Evolutionary conservation across 2,329 filamentous ascomycete species (phyloP), one percentile per base, ranked within the genome.

Genomic region (Aspergillus japonicus): DNA sequence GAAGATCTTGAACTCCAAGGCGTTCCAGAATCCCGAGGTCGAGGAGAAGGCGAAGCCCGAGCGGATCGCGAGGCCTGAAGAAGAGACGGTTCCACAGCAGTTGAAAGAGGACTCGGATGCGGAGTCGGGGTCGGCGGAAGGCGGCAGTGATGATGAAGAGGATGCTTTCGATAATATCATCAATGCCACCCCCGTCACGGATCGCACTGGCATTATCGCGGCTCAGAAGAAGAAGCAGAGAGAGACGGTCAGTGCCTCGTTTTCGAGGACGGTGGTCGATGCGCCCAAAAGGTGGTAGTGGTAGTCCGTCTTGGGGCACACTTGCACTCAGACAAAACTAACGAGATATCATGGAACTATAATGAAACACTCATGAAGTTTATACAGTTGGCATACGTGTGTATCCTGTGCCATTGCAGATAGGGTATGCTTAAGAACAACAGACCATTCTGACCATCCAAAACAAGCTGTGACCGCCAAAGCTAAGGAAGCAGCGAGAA

Each of bases 121-220:
- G 2, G 86, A 89, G 69, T 87, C 89, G 1, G 90, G 90, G 61
- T 91, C 88, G 3, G 89, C 92, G 69, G 71, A 42, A 35, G 64
- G 72, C 19, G 83, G 80, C 26, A 44, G 39, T 44, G 39, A 44
- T 51, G 59, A 61, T 10, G 86, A 82, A 1, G 84, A 87, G 16
- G 89, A 95, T 56, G 89, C 90, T 50, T 96, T 98, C 71, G 94
- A 98, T 71, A 89, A 89, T 66, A 96, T 99, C 75, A 96, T 97
- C 71, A 87, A 93, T 67, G 94, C 95, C 0, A 94, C 91, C 3
- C 92, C 92, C 0, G 86, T 96, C 19, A 97, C 93, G 0, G 94
- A 97, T 73, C 86, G 89, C 57, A 90, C 90, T 12, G 94, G 94
- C 0, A 88, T 89, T 49, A 78, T 82, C 47, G 83, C 85, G 2